A percentile compares a stretch with the other conserved stretches of the same genome.
These are phyloP conservation scores for Podaxis sp. DNA, from an alignment of 768 basidiomycete species.

Conservation along the genomic window DNA sequence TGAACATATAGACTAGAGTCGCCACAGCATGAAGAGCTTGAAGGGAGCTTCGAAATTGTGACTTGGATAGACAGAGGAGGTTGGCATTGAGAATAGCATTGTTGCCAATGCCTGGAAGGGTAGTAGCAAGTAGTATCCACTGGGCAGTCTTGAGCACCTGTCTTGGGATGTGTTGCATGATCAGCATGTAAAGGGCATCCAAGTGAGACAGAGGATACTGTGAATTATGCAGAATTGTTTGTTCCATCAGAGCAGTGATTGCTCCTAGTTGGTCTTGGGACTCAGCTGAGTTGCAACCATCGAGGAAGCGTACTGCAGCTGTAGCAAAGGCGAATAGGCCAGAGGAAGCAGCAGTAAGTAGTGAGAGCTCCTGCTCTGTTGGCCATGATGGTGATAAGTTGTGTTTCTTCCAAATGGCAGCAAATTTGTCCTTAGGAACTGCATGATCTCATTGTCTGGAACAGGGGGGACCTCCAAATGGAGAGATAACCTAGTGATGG, in stretches of 20 bases:
- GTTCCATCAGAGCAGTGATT: neutral
- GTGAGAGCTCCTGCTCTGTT: neutral
- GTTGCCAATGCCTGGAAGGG: neutral
- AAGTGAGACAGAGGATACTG: neutral
- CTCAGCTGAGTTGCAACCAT: neutral
- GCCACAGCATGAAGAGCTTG: neutral
- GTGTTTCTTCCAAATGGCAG: neutral
- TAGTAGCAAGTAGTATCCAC: neutral
- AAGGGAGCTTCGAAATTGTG: neutral
- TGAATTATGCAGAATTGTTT: neutral
- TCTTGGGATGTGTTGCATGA: neutral
- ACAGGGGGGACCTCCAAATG: neutral
- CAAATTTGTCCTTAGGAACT: neutral
- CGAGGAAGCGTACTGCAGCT: conserved; percentile 12
- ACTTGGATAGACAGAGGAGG: neutral
- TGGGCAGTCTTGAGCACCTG: neutral
- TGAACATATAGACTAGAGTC: neutral
- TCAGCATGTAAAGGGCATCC: neutral
- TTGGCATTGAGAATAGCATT: neutral
- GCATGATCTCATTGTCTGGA: neutral
- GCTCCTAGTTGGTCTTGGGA: neutral
- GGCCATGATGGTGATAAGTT: conserved; percentile 11
- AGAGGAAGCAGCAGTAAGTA: conserved; percentile 4
- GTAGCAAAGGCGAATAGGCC: conserved; percentile 7
- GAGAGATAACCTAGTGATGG: neutral